Conservation (phyloP, 352 stramenopile genomes). For the Globisporangium irregulare region DNA sequence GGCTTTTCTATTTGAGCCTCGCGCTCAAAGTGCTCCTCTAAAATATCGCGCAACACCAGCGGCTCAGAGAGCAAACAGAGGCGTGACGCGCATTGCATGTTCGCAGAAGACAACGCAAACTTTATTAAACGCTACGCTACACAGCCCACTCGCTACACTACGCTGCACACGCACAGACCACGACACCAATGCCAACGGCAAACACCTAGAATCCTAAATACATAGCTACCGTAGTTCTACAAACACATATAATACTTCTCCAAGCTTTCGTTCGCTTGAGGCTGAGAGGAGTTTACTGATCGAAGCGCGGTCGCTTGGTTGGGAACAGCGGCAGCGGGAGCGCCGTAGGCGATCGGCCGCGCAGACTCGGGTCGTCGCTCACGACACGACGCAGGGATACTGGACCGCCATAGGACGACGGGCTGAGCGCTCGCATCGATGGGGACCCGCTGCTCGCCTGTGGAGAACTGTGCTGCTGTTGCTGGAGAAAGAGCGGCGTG, state of each 20-base stretch:
- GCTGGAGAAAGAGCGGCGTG: conserved; percentile 28
- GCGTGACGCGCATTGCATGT: neutral
- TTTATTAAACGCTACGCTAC: neutral
- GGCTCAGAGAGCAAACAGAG: neutral
- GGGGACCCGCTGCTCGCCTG: neutral
- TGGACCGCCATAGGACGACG: neutral
- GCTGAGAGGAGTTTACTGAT: neutral
- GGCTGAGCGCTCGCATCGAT: neutral
- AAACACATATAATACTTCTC: neutral
- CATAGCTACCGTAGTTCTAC: neutral
- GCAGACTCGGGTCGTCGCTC: conserved; percentile 20
- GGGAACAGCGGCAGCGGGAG: neutral
- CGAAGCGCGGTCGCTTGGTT: conserved; percentile 15
- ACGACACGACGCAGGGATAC: conserved; percentile 18
- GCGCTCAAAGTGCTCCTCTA: neutral
- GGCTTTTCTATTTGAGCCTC: neutral
- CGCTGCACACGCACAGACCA: neutral
- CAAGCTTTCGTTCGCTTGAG: conserved; percentile 7
- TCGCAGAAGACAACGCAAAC: neutral
- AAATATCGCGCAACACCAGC: neutral
- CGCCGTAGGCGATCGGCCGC: neutral
- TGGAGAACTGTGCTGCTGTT: neutral
- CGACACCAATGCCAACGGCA: neutral
- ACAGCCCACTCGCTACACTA: neutral
- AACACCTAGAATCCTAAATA: conserved; percentile 3